phyloP scores from a whole-genome alignment of 1,284 basidiomycete species.

The Irpex lacteus region DNA sequence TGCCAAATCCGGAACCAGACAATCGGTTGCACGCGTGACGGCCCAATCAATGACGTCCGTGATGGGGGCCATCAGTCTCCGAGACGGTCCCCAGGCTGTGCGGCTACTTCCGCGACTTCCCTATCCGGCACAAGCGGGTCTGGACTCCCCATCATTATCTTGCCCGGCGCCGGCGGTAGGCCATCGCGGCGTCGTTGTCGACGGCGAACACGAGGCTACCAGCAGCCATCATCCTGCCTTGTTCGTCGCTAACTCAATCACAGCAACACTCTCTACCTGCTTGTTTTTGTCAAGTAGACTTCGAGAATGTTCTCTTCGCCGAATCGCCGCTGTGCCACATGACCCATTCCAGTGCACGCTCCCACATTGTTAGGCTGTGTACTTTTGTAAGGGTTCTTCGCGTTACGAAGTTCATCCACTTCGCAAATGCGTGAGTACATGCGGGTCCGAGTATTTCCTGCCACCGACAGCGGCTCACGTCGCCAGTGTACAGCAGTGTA shows the following conservation, averaged over 20 bases:
- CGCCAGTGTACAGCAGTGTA: neutral
- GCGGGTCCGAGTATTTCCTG: neutral
- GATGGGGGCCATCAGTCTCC: neutral
- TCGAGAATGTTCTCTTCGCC: neutral
- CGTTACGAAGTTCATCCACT: neutral
- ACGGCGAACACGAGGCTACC: constrained; percentile 1
- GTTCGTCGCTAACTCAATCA: neutral
- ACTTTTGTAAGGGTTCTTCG: neutral
- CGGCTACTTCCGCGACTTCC: neutral
- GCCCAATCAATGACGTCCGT: neutral
- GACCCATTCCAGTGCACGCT: neutral
- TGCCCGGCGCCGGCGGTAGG: neutral
- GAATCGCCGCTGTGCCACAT: neutral
- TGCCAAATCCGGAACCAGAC: neutral
- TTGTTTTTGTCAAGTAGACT: neutral
- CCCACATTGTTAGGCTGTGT: neutral
- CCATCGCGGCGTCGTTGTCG: neutral
- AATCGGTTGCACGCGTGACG: neutral
- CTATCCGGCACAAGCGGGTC: neutral
- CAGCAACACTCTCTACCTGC: neutral
- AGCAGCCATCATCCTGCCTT: neutral
- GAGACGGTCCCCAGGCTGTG: neutral
- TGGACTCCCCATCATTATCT: neutral
- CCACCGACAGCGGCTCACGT: neutral
- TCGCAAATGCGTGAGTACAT: too few species aligned